Base-by-base conservation (phyloP, 2,329 filamentous ascomycete genomes). In the Apiospora sp. region DNA sequence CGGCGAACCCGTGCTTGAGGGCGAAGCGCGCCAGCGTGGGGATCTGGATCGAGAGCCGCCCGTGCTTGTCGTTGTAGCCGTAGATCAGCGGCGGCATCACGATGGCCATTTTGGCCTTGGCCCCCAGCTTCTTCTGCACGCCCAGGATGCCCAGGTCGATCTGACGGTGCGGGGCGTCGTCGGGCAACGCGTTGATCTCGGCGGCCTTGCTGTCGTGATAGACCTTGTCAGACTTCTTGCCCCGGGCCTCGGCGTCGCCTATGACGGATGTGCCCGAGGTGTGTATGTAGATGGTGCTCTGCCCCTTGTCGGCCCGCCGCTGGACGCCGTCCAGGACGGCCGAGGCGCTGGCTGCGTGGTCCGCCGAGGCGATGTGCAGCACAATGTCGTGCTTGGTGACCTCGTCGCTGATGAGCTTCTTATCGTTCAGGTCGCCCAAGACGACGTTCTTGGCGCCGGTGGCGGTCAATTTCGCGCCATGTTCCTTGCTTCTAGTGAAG, bases 301-400 rank as follows among this genome's bases (percentile, higher is more conserved):
- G 80, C 14, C 79, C 80, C 46, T 81, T 75, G 1, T 78, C 74
- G 1, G 84, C 81, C 10, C 85, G 82, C 71, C 82, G 75, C 68
- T 80, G 75, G 69, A 88, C 76, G 8, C 85, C 86, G 13, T 82
- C 81, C 4, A 87, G 77, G 16, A 88, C 80, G 22, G 85, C 84
- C 75, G 85, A 75, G 1, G 81, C 86, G 16, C 82, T 84, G 14
- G 84, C 83, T 24, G 85, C 77, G 72, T 88, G 82, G 77, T 88
- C 86, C 4, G 86, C 85, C 4, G 85, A 86, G 16, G 86, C 86
- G 10, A 84, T 86, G 77, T 88, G 86, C 71, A 88, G 79, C 49
- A 84, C 78, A 12, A 86, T 83, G 69, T 88, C 86, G 73, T 80
- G 80, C 30, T 80, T 73, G 2, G 78, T 68, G 1, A 81, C 77